Percentiles rank a stretch among this genome's conserved stretches.
Conservation (phyloP, 495 filamentous ascomycete species). For the Podospora comata region DNA sequence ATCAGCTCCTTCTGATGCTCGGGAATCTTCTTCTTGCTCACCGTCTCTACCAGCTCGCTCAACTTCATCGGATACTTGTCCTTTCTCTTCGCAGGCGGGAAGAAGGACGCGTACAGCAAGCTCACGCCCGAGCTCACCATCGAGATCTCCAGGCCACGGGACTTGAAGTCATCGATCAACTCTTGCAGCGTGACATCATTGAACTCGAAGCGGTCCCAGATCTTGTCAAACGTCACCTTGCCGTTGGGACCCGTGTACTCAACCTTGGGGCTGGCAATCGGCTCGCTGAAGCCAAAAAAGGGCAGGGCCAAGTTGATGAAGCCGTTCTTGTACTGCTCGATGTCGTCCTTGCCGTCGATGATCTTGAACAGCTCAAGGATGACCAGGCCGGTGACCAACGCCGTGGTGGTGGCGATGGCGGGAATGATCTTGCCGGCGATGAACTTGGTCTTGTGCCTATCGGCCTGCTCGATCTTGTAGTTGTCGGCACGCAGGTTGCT, state of each 20-base stretch:
- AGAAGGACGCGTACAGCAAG: conserved; percentile 94
- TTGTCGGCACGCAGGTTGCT: conserved; percentile 97
- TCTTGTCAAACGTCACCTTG: conserved; percentile 85
- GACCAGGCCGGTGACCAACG: conserved; percentile 90
- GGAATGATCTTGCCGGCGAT: conserved; percentile 99
- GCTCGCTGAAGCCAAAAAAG: conserved; percentile 97
- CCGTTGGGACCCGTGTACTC: conserved; percentile 71
- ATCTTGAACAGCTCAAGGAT: conserved; percentile 95
- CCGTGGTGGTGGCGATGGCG: conserved; percentile 96
- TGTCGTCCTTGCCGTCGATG: conserved; percentile 87
- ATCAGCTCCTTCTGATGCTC: conserved; percentile 92
- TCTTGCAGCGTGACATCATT: conserved; percentile 79
- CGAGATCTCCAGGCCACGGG: conserved; percentile 73
- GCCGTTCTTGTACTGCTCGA: conserved; percentile 98
- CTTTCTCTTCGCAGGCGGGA: conserved; percentile 81
- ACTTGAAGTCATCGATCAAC: conserved; percentile 75
- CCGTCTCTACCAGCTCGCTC: conserved; percentile 80
- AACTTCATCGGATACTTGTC: conserved; percentile 60
- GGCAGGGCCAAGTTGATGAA: conserved; percentile 96
- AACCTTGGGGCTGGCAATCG: conserved; percentile 87
- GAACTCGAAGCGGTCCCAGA: conserved; percentile 97
- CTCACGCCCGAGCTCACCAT: conserved; percentile 98
- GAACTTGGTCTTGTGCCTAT: conserved; percentile 97
- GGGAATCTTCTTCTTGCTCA: conserved; percentile 89
- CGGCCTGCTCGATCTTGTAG: conserved; percentile 89